A percentile compares a stretch with the other conserved stretches of the same genome.
These are phyloP conservation scores for Chlorella sorokiniana DNA, from an alignment of 139 green algal species.

Conservation along the genomic window DNA sequence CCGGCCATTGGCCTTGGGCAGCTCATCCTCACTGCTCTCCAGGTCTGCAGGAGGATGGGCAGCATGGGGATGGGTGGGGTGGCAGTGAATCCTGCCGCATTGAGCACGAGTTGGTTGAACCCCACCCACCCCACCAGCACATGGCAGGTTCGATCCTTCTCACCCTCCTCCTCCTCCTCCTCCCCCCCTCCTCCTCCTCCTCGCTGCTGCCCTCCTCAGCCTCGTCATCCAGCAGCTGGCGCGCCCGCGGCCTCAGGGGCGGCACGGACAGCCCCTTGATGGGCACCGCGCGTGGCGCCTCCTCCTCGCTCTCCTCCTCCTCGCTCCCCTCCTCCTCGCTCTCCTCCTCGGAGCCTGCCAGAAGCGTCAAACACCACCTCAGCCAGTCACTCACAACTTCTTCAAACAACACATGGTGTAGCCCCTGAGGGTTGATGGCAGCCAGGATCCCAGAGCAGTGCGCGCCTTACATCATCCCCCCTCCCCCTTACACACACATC, in stretches of 20 bases:
- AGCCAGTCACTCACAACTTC: not conserved
- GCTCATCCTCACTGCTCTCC: too few relatives aligned
- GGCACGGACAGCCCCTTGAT: not conserved
- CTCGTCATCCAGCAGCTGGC: slow-evolving; percentile 28
- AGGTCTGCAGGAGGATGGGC: slow-evolving; percentile 7
- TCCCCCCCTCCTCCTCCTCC: slow-evolving; percentile 2
- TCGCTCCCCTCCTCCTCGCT: not conserved
- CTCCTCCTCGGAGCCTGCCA: not conserved
- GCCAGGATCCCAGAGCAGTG: too few relatives aligned
- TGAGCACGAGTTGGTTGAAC: too few relatives aligned
- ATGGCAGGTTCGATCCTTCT: too few relatives aligned
- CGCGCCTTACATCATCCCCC: too few relatives aligned
- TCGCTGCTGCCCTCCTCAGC: slow-evolving; percentile 26
- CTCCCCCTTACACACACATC: too few relatives aligned
- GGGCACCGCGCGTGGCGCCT: slow-evolving; percentile 16
- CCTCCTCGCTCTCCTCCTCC: not conserved
- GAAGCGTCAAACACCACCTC: not conserved
- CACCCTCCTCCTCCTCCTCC: not conserved
- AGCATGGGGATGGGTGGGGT: slow-evolving; percentile 15
- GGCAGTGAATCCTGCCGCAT: too few relatives aligned
- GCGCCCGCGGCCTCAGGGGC: not conserved
- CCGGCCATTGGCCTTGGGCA: too few relatives aligned
- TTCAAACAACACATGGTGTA: not conserved
- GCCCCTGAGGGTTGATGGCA: not conserved
- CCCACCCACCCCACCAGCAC: too few relatives aligned